A percentile compares a stretch with the other conserved stretches of the same genome.
phyloP scores from a whole-genome alignment of 176 grass and related monocot species.

The Juncus effusus region DNA sequence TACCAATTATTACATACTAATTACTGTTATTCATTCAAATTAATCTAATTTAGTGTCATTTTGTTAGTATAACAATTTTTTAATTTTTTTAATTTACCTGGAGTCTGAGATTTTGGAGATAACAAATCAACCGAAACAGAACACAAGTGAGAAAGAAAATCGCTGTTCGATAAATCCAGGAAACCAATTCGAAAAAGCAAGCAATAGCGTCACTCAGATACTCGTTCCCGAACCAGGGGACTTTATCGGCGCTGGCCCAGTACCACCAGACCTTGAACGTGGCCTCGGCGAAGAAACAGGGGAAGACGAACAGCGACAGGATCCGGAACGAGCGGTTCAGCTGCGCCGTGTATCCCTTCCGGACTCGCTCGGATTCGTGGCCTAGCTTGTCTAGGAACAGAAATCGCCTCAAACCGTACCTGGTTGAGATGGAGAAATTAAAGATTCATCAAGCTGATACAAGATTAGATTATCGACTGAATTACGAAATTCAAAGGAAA shows the following conservation, averaged over 20 bases:
- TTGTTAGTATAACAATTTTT: not conserved
- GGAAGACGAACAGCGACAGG: constrained; percentile 62
- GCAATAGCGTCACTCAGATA: constrained; percentile 42
- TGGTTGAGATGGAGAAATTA: constrained; percentile 7
- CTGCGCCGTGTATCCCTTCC: constrained; percentile 47
- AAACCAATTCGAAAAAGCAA: constrained; percentile 57
- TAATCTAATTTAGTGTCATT: not conserved
- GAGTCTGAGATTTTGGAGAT: constrained; percentile 72
- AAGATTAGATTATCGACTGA: too few relatives aligned
- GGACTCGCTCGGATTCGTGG: constrained; percentile 50
- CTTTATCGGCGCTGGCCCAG: constrained; percentile 42
- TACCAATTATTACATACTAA: constrained; percentile 9
- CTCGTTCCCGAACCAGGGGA: constrained; percentile 48
- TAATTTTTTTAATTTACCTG: constrained; percentile 28
- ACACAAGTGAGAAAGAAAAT: constrained; percentile 86
- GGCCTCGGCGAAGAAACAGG: constrained; percentile 71
- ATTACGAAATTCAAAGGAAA: too few relatives aligned
- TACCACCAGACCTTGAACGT: constrained; percentile 92
- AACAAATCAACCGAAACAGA: constrained; percentile 83
- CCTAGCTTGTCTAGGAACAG: constrained; percentile 81
- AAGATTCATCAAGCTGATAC: not conserved
- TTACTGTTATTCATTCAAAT: not conserved
- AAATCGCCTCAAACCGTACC: constrained; percentile 61
- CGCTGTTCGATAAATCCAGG: constrained; percentile 90
- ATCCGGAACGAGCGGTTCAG: constrained; percentile 72